Evolutionary conservation across 495 filamentous ascomycete species (phyloP).

Genomic region (Penicillium alfredii): DNA sequence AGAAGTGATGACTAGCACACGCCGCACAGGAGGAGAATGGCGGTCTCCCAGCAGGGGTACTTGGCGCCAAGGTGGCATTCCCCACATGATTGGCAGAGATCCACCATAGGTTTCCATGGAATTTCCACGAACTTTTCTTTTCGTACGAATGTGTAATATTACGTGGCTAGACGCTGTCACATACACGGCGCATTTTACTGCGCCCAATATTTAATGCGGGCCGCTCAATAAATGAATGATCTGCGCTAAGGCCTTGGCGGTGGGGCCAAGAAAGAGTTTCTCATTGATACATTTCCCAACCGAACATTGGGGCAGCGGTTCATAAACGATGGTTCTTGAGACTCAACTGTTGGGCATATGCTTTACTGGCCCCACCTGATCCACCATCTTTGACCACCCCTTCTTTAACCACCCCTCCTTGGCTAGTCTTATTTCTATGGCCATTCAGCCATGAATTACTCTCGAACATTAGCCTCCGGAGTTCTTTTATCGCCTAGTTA

Average conservation of each 20-base stretch:
- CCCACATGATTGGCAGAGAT: neutral
- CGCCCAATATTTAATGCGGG: neutral
- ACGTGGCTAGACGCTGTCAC: neutral
- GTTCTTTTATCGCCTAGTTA: too few relatives aligned
- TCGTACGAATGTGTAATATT: constrained; percentile 4
- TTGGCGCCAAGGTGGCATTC: too few relatives aligned
- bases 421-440: too few relatives aligned
- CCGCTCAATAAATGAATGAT: constrained; percentile 1
- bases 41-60: neutral
- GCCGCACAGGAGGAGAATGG: neutral
- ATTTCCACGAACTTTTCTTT: constrained; percentile 1
- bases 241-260: neutral
- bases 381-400: too few relatives aligned
- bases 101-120: neutral
- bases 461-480: too few relatives aligned
- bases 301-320: too few relatives aligned
- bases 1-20: constrained; percentile 1
- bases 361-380: too few relatives aligned
- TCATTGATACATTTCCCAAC: too few relatives aligned
- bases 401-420: too few relatives aligned
- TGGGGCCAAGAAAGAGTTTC: neutral
- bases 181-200: constrained; percentile 4
- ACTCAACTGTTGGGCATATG: too few relatives aligned
- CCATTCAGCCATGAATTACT: too few relatives aligned
- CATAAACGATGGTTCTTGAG: too few relatives aligned